Evolutionary conservation across 768 basidiomycete species (phyloP).

Genomic region (Agaricus sinodeliciosus): DNA sequence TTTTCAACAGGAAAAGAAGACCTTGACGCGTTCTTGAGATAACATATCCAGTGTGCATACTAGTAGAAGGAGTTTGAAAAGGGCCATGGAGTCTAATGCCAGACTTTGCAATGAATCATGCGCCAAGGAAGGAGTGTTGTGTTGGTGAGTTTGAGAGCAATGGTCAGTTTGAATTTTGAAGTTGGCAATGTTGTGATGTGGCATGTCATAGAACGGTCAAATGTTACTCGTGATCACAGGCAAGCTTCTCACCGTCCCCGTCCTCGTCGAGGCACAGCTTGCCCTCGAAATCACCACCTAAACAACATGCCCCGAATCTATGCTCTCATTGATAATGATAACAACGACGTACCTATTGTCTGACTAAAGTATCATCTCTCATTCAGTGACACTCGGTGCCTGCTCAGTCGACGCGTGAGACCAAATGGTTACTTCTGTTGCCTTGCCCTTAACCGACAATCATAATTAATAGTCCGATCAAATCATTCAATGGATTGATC

Average conservation of each 20-base stretch:
- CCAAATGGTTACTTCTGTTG: too few species aligned
- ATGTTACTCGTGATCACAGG: background rate
- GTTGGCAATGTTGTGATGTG: background rate
- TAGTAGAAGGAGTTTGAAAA: too few species aligned
- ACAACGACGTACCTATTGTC: too few species aligned
- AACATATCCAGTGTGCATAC: too few species aligned
- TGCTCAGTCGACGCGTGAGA: too few species aligned
- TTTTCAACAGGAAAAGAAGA: background rate
- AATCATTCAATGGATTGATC: background rate
- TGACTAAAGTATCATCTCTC: too few species aligned
- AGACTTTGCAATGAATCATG: background rate
- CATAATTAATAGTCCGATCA: background rate
- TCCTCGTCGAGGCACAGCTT: constrained; percentile 1
- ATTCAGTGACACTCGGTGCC: background rate
- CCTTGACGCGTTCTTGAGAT: background rate
- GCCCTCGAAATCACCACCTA: background rate
- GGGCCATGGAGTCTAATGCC: background rate
- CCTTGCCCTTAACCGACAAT: too few species aligned
- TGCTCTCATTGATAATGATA: too few species aligned
- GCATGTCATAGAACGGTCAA: background rate
- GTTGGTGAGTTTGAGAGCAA: background rate
- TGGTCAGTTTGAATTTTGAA: background rate
- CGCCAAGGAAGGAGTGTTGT: background rate
- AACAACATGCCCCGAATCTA: background rate
- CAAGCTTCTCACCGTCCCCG: constrained; percentile 4